Percentiles rank a stretch among this genome's conserved stretches.
Conservation (phyloP, 1,284 basidiomycete genomes). For the Trichosporon coremiiforme region DNA sequence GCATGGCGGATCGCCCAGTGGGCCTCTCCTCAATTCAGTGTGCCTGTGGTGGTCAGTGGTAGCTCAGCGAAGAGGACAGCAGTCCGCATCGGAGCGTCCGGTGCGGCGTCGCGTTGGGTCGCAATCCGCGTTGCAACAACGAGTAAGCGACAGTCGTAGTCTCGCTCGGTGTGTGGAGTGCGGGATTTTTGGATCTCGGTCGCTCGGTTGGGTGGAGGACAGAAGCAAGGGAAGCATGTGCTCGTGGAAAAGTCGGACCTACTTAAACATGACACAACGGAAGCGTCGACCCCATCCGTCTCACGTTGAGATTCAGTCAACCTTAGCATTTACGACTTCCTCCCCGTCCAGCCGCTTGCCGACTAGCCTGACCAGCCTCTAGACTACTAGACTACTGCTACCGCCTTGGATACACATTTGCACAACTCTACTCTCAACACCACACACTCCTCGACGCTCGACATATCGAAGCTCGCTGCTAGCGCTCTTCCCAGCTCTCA, state of each 20-base stretch:
- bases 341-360: constrained; percentile 1
- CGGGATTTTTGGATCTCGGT: background rate
- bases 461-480: background rate
- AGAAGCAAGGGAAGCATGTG: too few relatives aligned
- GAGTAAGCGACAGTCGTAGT: background rate
- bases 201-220: too few relatives aligned
- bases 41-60: background rate
- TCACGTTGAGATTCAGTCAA: constrained; percentile 10
- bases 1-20: background rate
- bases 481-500: too few relatives aligned
- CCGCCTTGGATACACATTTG: background rate
- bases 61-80: background rate
- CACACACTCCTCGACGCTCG: background rate
- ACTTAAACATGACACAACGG: background rate
- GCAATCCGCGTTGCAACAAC: too few relatives aligned
- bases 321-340: background rate
- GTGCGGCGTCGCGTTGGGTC: background rate
- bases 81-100: background rate
- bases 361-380: background rate
- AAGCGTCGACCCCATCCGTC: background rate
- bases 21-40: background rate
- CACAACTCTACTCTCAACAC: background rate
- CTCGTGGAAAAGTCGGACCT: too few relatives aligned
- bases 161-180: background rate
- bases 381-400: background rate